Base-by-base conservation (phyloP, 23 red algal species). In the Gracilariopsis chorda region DNA sequence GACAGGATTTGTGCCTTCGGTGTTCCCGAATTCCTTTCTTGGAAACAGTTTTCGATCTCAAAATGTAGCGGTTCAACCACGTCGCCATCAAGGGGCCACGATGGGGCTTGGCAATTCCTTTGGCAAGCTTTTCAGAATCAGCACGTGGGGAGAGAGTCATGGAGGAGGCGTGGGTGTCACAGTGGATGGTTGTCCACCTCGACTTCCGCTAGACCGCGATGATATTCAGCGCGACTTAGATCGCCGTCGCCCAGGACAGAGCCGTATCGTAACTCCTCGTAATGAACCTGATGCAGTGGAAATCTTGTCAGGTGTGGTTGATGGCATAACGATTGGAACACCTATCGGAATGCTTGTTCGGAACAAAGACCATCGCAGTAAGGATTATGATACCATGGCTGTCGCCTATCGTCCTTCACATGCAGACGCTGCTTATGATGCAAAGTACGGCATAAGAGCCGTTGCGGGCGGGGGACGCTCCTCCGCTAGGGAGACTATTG, bases 371-470 rank as follows among this genome's bases (percentile, higher is more conserved):
- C 96, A 98, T 41, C 77, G 93, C 20, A 91, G 89, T 24, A 47
- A 91, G 40, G 96, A 98, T 64, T 98, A 98, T 71, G 96, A 98
- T 56, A 94, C 93, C 1, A 95, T 93, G 77, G 93, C 88, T 48
- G 92, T 98, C 7, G 68, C 84, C 10, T 98, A 98, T 51, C 92
- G 96, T 69, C 96, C 96, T 27, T 86, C 74, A 40, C 96, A 98
- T 92, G 96, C 96, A 1, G 96, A 98, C 70, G 96, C 96, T 19
- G 94, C 96, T 1, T 98, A 98, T 48, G 96, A 98, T 75, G 96
- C 96, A 36, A 98, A 98, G 83, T 98, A 98, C 62, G 96, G 96
- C 20, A 98, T 95, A 34, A 81, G 96, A 44, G 86, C 96, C 27
- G 96, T 98, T 45, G 96, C 96, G 14, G 96, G 96, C 10, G 96